These are phyloP conservation scores for Lycium ferocissimum DNA, from an alignment of 257 asterid genomes.

Conservation along the genomic window DNA sequence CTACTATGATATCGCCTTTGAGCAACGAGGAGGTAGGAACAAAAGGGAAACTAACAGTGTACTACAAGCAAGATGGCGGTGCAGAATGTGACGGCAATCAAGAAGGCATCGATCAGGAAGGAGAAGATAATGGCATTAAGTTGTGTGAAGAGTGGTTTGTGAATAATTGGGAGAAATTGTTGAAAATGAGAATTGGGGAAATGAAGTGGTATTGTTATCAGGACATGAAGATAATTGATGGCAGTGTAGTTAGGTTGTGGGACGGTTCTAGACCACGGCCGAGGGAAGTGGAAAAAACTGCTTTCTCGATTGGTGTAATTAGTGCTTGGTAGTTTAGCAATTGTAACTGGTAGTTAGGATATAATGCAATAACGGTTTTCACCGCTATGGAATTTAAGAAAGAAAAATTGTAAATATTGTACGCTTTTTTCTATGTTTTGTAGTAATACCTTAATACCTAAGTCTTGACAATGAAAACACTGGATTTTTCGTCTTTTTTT, in stretches of 20 bases:
- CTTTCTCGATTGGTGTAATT: constrained; percentile 33
- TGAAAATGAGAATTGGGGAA: constrained; percentile 59
- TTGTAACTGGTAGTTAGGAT: neutral
- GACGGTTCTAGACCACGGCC: constrained; percentile 50
- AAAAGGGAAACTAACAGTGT: constrained; percentile 60
- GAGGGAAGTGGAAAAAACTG: constrained; percentile 31
- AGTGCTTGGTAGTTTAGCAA: constrained; percentile 33
- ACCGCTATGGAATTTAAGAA: neutral
- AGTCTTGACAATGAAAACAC: neutral
- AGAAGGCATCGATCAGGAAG: neutral
- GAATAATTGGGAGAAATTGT: constrained; percentile 49
- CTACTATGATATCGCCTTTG: neutral
- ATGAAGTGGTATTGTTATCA: constrained; percentile 65
- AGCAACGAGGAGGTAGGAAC: constrained; percentile 22
- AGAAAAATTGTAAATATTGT: neutral
- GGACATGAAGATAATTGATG: constrained; percentile 60
- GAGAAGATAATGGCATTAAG: neutral
- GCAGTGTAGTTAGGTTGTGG: constrained; percentile 82
- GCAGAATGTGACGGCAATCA: neutral
- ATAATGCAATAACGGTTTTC: neutral
- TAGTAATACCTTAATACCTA: no score
- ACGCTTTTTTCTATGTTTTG: neutral
- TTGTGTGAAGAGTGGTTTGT: constrained; percentile 38
- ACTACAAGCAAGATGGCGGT: constrained; percentile 37
- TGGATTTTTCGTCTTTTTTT: neutral